Evolutionary conservation across 179 eudicot species (phyloP), one percentile per base, ranked within the genome.

Genomic region (Carnegiea gigantea): DNA sequence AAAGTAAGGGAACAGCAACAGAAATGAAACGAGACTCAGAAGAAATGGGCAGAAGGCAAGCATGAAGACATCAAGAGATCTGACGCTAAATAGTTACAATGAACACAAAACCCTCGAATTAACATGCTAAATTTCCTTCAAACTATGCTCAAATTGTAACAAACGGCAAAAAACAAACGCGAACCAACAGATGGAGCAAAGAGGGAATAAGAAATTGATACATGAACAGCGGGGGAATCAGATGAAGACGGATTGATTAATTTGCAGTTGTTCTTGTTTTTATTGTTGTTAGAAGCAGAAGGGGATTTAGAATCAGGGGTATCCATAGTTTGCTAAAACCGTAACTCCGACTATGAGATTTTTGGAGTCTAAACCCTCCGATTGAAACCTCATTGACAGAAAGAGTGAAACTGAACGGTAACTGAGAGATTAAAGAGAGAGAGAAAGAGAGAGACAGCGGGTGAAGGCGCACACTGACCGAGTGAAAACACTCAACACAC

Each of bases 261-360:
- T 85, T 85, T 84, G 76, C 30, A 77, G 77, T 75, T 48, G 59
- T 76, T 81, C 60, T 62, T 76, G 23, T 24, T 67, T 0, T 67
- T 67, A 24, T n/a, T 20, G 38, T 48, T 46, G n/a, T 13, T 1
- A 48, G 77, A 4, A 80, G 75, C 26, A 80, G 83, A 79, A 78
- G 84, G 59, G 36, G 87, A 15, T 78, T 81, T 85, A 78, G 84
- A 85, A 67, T 78, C 76, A 68, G 87, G 87, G 82, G 85, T 59
- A 65, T 81, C 87, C 87, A 85, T 85, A 74, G 7, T 81, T 64
- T 10, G 70, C 28, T 9, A 67, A 77, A 84, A 84, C 75, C 75
- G 73, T 68, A 85, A 78, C 81, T 83, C 86, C 64, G 78, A 84
- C 75, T 44, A 44, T 60, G 49, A 65, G 75, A 81, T 51, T 23